These are phyloP conservation scores for Calonectria multiphialidica DNA, from an alignment of 2,329 filamentous ascomycete species.

Conservation along the genomic window DNA sequence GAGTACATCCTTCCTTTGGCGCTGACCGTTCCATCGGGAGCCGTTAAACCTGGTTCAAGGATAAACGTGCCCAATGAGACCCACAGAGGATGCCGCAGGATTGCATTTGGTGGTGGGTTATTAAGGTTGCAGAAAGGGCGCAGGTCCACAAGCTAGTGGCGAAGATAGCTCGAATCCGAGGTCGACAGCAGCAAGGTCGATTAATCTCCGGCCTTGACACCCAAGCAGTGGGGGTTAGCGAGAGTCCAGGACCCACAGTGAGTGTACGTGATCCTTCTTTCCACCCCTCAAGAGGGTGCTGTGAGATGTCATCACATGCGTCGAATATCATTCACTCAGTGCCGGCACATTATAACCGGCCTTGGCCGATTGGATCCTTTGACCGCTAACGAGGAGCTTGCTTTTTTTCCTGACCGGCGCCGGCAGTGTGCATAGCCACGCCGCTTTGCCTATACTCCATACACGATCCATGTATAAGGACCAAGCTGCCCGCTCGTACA, in stretches of 20 bases:
- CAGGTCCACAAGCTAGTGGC: slow-evolving; percentile 2
- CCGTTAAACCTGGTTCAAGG: background rate
- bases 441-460: background rate
- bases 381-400: background rate
- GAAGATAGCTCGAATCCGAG: slow-evolving; percentile 1
- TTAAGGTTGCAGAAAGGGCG: slow-evolving; percentile 5
- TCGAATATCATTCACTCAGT: background rate
- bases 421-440: background rate
- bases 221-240: background rate
- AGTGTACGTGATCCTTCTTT: background rate
- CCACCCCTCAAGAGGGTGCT: background rate
- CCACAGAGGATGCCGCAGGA: background rate
- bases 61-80: background rate
- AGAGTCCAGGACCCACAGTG: background rate
- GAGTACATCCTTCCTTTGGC: background rate
- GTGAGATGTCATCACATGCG: slow-evolving; percentile 1
- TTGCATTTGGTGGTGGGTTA: slow-evolving; percentile 4
- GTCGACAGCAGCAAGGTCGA: background rate
- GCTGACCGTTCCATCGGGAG: slow-evolving; percentile 3
- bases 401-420: background rate
- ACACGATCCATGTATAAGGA: background rate
- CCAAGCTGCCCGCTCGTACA: background rate
- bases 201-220: background rate
- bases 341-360: background rate
- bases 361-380: background rate